Percentiles rank a stretch among this genome's conserved stretches.
Evolutionary conservation across 768 basidiomycete species (phyloP).

Genomic region (Zangia roseola): DNA sequence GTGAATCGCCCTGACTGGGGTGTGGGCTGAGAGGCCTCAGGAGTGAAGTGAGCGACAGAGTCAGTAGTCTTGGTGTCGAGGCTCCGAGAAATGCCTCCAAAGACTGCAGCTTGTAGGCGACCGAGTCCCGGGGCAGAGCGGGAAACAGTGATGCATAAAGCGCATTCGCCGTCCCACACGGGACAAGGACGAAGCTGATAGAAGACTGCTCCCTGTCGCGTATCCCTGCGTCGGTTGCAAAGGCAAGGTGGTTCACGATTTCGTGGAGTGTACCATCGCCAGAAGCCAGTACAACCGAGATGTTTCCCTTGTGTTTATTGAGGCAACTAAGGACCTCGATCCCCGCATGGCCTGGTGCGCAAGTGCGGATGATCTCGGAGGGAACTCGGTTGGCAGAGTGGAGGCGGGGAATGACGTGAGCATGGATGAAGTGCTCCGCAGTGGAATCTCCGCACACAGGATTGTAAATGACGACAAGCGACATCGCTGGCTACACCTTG

Average conservation of each 20-base stretch:
- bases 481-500: slow-evolving; percentile 32
- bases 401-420: slow-evolving; percentile 66
- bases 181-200: slow-evolving; percentile 55
- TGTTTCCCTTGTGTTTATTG: slow-evolving; percentile 24
- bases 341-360: slow-evolving; percentile 55
- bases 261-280: slow-evolving; percentile 96
- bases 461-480: slow-evolving; percentile 69
- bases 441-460: slow-evolving; percentile 66
- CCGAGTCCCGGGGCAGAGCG: slow-evolving; percentile 18
- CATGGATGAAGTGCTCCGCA: slow-evolving; percentile 54
- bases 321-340: slow-evolving; percentile 42
- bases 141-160: slow-evolving; percentile 78
- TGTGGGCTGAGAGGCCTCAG: slow-evolving; percentile 30
- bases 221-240: slow-evolving; percentile 20
- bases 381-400: slow-evolving; percentile 32
- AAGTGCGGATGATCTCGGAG: slow-evolving; percentile 46
- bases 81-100: slow-evolving; percentile 49
- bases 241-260: slow-evolving; percentile 60
- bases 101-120: slow-evolving; percentile 52
- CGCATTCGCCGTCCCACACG: slow-evolving; percentile 92
- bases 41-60: slow-evolving; percentile 53
- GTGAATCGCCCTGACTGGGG: slow-evolving; percentile 11
- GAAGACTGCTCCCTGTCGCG: slow-evolving; percentile 13
- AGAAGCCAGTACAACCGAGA: slow-evolving; percentile 64
- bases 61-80: slow-evolving; percentile 41